Evolutionary conservation across 2,329 filamentous ascomycete genomes (phyloP), one percentile per base, ranked within the genome.

Genomic region (Coccinonectria pachysandricola): DNA sequence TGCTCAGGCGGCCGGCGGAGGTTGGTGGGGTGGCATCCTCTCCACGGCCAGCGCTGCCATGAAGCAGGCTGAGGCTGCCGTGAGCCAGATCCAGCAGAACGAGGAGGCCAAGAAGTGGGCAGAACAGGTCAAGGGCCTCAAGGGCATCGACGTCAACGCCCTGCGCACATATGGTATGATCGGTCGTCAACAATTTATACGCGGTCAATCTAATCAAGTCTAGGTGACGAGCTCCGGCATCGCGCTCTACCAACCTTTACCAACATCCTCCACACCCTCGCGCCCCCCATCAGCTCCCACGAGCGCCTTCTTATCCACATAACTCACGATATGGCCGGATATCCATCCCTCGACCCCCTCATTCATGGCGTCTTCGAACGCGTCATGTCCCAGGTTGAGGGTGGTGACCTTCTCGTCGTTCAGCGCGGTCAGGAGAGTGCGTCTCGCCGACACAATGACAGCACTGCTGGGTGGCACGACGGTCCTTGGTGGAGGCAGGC

Each of bases 381-480:
- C 27, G 87, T 98, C 47, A 98, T 98, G 91, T 74, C 86, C n/a
- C 91, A 98, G 60, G 91, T 98, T 23, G 91, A 98, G 59, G 91
- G 91, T 39, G 91, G 91, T 29, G 91, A 96, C 47, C 68, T 98
- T 11, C 69, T 96, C 28, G 91, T 98, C 29, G 76, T 96, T 34
- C 91, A 98, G 59, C 82, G 87, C 19, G 91, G 91, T 12, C 81
- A 85, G 35, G 91, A 96, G 57, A 83, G 78, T 24, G 72, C 77
- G 23, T 76, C 76, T 23, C 72, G 77, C 21, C 68, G 69, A 21
- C 74, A 75, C 64, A 32, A 62, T 14, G 71, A 75, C 26, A 63
- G 61, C 11, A 60, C 64, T 15, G 66, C 70, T 19, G 80, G 81
- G 35, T 98, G 91, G 87, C 80, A 76, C 24, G 88, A 96, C 45